Base-by-base conservation (phyloP, 176 grass and related monocot genomes). In the Paspalum vaginatum region DNA sequence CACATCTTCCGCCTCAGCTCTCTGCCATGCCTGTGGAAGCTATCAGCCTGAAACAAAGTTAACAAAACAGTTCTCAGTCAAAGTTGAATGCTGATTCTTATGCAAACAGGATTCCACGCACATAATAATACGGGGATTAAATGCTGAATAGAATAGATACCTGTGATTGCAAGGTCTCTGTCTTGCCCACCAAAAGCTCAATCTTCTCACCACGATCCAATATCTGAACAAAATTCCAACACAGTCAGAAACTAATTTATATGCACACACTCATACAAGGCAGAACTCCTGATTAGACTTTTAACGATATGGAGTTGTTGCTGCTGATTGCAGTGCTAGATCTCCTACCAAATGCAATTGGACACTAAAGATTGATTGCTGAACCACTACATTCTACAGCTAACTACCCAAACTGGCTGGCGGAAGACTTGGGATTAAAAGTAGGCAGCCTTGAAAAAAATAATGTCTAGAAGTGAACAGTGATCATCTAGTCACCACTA, bases 1-100 rank as follows among this genome's bases (percentile, higher is more conserved):
- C 96, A 99, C 96, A 99, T 99, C 72, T 99, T 99, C 54, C 92
- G 74, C 56, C 96, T 88, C 17, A 99, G 88, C 57, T 99, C 92
- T 84, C 96, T 91, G 25, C 96, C 96, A 70, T 99, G 92, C 62
- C 96, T 95, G 62, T 99, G 96, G 74, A 99, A 99, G 83, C 55
- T 99, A 75, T 99, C 92, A 10, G 96, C 96, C 96, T 99, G 68
- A 74, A 89, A 38, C 6, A 83, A 72, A 60, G 77, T 65, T 32
- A 52, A 75, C 9, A 85, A 37, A 68, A 67, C 9, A 74, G 2
- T 32, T 13, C 9, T 70, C 1, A 49, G 58, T 75, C 27, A 58
- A 65, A 24, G 22, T 52, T 48, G 21, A 44, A 66, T 67, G 15
- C 13, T 64, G 11, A 44, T 53, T 68, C 24, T 63, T 32, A 62